Conservation (phyloP, 2,329 filamentous ascomycete genomes). For the Lasiodiplodia citricola region DNA sequence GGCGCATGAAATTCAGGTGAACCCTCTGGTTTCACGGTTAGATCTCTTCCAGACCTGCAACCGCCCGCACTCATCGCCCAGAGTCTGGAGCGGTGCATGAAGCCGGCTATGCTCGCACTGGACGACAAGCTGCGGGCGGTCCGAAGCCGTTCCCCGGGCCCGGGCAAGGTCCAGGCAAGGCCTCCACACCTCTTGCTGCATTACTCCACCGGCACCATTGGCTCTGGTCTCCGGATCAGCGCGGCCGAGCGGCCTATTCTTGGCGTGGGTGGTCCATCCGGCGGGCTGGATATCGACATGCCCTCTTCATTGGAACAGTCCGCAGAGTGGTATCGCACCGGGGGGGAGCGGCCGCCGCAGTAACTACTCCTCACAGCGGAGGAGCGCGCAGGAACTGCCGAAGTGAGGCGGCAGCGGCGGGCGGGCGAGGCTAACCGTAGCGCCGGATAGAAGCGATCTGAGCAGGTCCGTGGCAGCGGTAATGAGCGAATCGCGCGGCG, state of each 20-base stretch:
- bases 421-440: conserved; percentile 10
- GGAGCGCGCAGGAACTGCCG: conserved; percentile 13
- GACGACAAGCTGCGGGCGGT: neutral
- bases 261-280: conserved; percentile 20
- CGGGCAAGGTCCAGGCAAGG: neutral
- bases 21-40: conserved; percentile 1
- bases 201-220: conserved; percentile 17
- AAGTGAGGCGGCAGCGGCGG: conserved; percentile 13
- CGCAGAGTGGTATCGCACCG: neutral
- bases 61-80: too few species aligned
- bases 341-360: neutral
- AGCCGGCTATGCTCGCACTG: neutral
- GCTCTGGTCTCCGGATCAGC: conserved; percentile 22
- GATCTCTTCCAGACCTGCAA: neutral
- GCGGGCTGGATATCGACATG: neutral
- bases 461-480: conserved; percentile 5
- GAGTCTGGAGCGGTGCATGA: neutral
- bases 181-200: conserved; percentile 9
- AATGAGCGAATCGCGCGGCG: conserved; percentile 19
- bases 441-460: conserved; percentile 20
- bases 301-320: neutral
- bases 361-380: neutral
- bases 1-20: conserved; percentile 8
- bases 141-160: neutral
- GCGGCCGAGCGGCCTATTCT: conserved; percentile 10